phyloP scores from a whole-genome alignment of 345 rosid species.

The Ailanthus altissimus region DNA sequence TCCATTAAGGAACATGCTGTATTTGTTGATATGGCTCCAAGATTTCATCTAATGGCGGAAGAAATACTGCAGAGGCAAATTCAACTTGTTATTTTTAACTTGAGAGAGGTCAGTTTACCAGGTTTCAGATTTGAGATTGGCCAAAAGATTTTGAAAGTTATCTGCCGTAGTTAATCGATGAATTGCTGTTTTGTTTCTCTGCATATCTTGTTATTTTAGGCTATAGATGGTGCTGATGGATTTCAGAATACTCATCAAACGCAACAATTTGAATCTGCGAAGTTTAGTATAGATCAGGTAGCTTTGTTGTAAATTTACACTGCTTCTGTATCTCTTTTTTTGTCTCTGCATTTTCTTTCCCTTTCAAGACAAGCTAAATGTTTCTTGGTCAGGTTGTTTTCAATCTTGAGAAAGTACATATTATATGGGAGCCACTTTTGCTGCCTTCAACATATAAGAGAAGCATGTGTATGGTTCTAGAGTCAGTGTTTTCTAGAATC shows the following conservation, averaged over 20 bases:
- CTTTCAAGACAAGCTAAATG: conserved; percentile 13
- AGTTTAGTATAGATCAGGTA: conserved; percentile 91
- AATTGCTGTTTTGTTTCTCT: not conserved
- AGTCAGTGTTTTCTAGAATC: conserved; percentile 77
- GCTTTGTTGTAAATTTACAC: conserved; percentile 14
- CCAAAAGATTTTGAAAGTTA: conserved; percentile 1
- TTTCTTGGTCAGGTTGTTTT: conserved; percentile 64
- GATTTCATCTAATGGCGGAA: conserved; percentile 79
- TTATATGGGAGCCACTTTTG: conserved; percentile 93
- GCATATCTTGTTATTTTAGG: conserved; percentile 46
- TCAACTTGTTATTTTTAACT: conserved; percentile 63
- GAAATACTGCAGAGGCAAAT: conserved; percentile 80
- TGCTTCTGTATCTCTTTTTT: conserved; percentile 5
- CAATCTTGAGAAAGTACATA: conserved; percentile 85
- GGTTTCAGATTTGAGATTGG: conserved; percentile 9
- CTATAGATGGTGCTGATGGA: conserved; percentile 85
- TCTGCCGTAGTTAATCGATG: not conserved
- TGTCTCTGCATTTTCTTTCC: conserved; percentile 16
- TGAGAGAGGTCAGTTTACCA: conserved; percentile 62
- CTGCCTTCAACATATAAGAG: conserved; percentile 72
- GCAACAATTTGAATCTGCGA: conserved; percentile 84
- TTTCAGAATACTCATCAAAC: conserved; percentile 89
- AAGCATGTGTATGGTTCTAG: conserved; percentile 80
- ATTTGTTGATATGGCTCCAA: conserved; percentile 90
- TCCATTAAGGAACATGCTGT: conserved; percentile 78